Evolutionary conservation across 257 asterid species (phyloP).

Genomic region (Avicennia marina): DNA sequence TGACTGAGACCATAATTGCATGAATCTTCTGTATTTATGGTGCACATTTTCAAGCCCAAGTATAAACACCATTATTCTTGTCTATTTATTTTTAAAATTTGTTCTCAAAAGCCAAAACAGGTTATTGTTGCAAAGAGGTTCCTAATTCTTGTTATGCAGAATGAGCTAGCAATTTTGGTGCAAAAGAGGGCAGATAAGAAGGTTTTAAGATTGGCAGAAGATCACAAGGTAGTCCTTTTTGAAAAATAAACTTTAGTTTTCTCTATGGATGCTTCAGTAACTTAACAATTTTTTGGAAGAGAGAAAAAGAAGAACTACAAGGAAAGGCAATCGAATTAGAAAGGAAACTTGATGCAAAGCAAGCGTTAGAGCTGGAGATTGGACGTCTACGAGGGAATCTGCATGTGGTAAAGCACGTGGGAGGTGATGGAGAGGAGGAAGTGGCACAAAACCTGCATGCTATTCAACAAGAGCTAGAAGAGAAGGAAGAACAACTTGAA

Average conservation of each 20-base stretch:
- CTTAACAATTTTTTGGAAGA: conserved; percentile 16
- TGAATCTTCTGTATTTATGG: too few relatives aligned
- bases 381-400: conserved; percentile 38
- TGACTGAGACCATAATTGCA: not conserved
- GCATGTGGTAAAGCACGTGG: conserved; percentile 56
- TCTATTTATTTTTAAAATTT: conserved; percentile 7
- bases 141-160: conserved; percentile 21
- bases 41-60: too few relatives aligned
- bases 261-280: not conserved
- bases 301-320: conserved; percentile 54
- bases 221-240: conserved; percentile 35
- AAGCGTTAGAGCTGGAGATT: conserved; percentile 63
- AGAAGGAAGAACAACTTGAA: conserved; percentile 63
- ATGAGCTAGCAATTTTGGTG: conserved; percentile 32
- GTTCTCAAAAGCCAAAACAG: not conserved
- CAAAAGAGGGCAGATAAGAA: conserved; percentile 32
- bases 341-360: conserved; percentile 61
- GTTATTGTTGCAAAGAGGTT: not conserved
- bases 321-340: conserved; percentile 52
- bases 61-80: not conserved
- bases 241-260: not conserved
- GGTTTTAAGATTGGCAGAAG: conserved; percentile 32
- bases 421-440: conserved; percentile 52
- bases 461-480: conserved; percentile 45
- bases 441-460: conserved; percentile 30